These are phyloP conservation scores for Chalciporus pseudorubinellus DNA, from an alignment of 768 basidiomycete species.

Conservation along the genomic window DNA sequence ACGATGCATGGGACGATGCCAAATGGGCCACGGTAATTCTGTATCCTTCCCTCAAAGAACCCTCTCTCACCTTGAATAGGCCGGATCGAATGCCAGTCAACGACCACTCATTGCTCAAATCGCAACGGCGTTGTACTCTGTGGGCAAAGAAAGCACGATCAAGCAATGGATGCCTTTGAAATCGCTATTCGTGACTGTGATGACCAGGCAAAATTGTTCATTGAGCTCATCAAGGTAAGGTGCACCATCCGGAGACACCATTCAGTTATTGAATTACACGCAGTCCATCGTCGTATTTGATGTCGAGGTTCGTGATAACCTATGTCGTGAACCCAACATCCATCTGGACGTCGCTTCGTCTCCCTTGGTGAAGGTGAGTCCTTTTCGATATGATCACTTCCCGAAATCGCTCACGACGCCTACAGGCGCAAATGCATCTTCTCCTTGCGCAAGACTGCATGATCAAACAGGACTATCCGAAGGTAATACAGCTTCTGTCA, in stretches of 20 bases:
- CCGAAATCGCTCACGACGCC: not conserved
- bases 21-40: not conserved
- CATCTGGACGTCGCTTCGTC: too few relatives aligned
- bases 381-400: not conserved
- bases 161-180: not conserved
- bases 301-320: not conserved
- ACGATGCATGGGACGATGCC: constrained; percentile 7
- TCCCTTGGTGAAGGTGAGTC: too few relatives aligned
- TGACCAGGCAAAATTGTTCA: not conserved
- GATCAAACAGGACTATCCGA: not conserved
- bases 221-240: constrained; percentile 10
- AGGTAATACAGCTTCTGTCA: not conserved
- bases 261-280: not conserved
- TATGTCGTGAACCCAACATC: not conserved
- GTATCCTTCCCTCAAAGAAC: not conserved
- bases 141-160: not conserved
- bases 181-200: not conserved
- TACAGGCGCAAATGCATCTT: constrained; percentile 1
- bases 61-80: not conserved
- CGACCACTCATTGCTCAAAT: constrained; percentile 1
- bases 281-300: not conserved
- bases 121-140: not conserved
- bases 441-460: not conserved
- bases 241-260: too few relatives aligned
- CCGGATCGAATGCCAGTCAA: not conserved